phyloP scores from a whole-genome alignment of 345 rosid species.

The Alliaria petiolata region DNA sequence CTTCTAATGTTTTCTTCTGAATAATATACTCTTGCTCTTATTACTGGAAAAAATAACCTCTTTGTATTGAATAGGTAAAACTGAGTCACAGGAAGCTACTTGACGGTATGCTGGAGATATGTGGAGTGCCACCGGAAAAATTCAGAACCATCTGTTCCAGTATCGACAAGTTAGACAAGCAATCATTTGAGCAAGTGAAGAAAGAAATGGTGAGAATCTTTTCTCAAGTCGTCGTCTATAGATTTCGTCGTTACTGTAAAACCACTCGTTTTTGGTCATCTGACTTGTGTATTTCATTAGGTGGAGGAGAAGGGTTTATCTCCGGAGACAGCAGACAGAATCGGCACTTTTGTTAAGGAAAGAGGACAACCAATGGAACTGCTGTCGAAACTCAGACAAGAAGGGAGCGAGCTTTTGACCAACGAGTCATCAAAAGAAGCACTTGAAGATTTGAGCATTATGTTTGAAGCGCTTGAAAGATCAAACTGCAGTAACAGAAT shows the following conservation, averaged over 20 bases:
- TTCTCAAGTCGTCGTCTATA: too few relatives aligned
- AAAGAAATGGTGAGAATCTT: slow-evolving; percentile 65
- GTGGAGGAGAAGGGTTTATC: slow-evolving; percentile 77
- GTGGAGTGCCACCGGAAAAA: slow-evolving; percentile 91
- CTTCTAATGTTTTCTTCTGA: neutral
- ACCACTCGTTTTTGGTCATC: too few relatives aligned
- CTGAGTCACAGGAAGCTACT: slow-evolving; percentile 84
- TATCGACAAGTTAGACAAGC: slow-evolving; percentile 90
- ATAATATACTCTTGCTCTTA: too few relatives aligned
- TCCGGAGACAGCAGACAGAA: slow-evolving; percentile 65
- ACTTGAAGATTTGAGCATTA: slow-evolving; percentile 63
- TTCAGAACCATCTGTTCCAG: slow-evolving; percentile 94
- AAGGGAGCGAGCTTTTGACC: slow-evolving; percentile 52
- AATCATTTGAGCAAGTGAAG: slow-evolving; percentile 75
- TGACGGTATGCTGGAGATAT: slow-evolving; percentile 94
- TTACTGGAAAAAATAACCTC: too few relatives aligned
- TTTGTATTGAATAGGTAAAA: slow-evolving; percentile 47
- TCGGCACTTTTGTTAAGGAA: slow-evolving; percentile 73
- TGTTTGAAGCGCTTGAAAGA: slow-evolving; percentile 81
- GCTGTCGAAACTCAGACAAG: slow-evolving; percentile 52
- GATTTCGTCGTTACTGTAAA: too few relatives aligned
- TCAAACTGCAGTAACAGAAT: slow-evolving; percentile 71
- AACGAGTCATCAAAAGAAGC: slow-evolving; percentile 65
- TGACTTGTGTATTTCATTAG: neutral
- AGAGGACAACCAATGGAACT: slow-evolving; percentile 70